These are phyloP conservation scores for Volvox africanus DNA, from an alignment of 139 green algal species.

Conservation along the genomic window DNA sequence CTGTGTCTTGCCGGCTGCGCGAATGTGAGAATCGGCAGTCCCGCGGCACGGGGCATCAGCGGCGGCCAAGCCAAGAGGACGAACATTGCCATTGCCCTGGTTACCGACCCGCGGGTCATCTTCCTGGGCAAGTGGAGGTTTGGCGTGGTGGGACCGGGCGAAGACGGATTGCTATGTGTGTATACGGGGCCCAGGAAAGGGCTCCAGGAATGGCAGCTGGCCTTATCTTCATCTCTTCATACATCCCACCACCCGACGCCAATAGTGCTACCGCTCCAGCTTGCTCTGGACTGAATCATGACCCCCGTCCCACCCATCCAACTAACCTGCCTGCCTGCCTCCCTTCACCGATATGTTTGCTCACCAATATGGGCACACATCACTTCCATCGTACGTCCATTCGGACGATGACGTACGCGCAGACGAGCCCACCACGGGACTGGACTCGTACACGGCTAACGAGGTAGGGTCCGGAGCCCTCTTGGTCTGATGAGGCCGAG, in stretches of 20 bases:
- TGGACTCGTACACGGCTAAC: slow-evolving; percentile 78
- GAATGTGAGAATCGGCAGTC: slow-evolving; percentile 53
- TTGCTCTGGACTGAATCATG: too few species aligned
- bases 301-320: too few species aligned
- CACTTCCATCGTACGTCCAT: too few species aligned
- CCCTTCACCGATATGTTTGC: too few species aligned
- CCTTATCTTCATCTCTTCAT: too few species aligned
- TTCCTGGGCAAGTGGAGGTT: slow-evolving; percentile 59
- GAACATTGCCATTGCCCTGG: slow-evolving; percentile 71
- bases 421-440: slow-evolving; percentile 76
- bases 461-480: slow-evolving; percentile 71
- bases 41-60: slow-evolving; percentile 58
- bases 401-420: background rate
- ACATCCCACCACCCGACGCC: too few species aligned
- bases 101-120: slow-evolving; percentile 72
- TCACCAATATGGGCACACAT: too few species aligned
- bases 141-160: background rate
- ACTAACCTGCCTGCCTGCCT: too few species aligned
- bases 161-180: background rate
- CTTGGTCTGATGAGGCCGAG: too few species aligned
- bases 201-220: background rate
- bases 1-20: slow-evolving; percentile 45
- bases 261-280: too few species aligned
- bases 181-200: too few species aligned
- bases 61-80: slow-evolving; percentile 70